Evolutionary conservation across 2,329 filamentous ascomycete species (phyloP).

Genomic region (Botrytis elliptica): DNA sequence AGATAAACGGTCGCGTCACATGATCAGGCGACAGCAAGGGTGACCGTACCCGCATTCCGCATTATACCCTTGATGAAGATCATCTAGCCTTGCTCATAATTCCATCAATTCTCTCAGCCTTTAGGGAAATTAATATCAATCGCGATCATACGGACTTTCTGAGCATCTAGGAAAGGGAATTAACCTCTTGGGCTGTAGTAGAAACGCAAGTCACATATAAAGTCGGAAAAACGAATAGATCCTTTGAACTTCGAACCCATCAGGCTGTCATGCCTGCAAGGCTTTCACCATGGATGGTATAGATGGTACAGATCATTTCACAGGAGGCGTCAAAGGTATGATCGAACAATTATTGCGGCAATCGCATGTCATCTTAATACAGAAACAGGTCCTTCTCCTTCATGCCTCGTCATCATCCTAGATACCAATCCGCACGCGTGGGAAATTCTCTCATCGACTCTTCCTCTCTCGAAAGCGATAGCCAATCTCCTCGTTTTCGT

Average conservation of each 20-base stretch:
- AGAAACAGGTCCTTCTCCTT: conserved; percentile 59
- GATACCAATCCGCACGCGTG: conserved; percentile 97
- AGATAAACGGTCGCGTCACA: neutral
- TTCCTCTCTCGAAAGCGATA: conserved; percentile 80
- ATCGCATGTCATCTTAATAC: conserved; percentile 21
- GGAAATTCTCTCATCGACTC: conserved; percentile 70
- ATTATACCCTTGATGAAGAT: conserved; percentile 9
- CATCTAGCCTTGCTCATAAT: conserved; percentile 1
- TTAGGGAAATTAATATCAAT: neutral
- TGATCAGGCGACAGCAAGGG: conserved; percentile 17
- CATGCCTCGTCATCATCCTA: conserved; percentile 84
- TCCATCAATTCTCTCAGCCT: neutral
- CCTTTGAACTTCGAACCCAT: neutral
- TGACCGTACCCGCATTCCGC: neutral
- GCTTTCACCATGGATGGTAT: conserved; percentile 59
- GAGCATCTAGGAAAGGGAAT: neutral
- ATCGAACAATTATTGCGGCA: conserved; percentile 23
- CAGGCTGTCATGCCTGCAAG: conserved; percentile 29
- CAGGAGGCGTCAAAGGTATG: conserved; percentile 47
- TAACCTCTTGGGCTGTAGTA: neutral
- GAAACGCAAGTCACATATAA: neutral
- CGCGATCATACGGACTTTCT: neutral
- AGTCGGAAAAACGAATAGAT: neutral
- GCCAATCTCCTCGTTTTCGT: conserved; percentile 93
- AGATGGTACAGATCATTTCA: conserved; percentile 59